Evolutionary conservation across 352 stramenopile species (phyloP).

Genomic region (Globisporangium mamillatum): DNA sequence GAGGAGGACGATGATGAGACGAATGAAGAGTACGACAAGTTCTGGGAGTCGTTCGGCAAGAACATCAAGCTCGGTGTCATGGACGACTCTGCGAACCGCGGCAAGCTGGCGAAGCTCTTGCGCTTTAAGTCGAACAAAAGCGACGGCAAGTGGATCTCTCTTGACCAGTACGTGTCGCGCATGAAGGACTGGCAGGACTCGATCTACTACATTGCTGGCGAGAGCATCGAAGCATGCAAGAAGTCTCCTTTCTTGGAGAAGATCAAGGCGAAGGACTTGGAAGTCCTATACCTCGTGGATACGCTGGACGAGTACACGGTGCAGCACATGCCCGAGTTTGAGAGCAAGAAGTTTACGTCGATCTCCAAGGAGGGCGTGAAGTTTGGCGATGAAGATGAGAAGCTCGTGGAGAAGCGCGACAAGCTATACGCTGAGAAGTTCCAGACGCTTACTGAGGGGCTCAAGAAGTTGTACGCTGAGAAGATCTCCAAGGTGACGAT

Average conservation of each 20-base stretch:
- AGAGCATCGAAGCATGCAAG: conserved; percentile 90
- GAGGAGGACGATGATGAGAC: conserved; percentile 60
- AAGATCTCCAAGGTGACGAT: conserved; percentile 96
- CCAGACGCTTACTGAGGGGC: conserved; percentile 92
- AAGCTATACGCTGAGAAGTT: conserved; percentile 98
- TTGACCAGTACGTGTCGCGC: conserved; percentile 96
- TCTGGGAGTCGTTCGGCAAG: conserved; percentile 98
- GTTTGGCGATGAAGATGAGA: conserved; percentile 98
- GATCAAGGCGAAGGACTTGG: conserved; percentile 95
- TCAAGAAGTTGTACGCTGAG: conserved; percentile 95
- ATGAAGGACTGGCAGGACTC: conserved; percentile 99
- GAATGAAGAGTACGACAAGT: conserved; percentile 94
- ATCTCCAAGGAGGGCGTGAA: conserved; percentile 99
- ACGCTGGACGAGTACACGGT: conserved; percentile 98
- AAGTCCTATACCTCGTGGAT: conserved; percentile 99
- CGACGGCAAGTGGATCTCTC: conserved; percentile 89
- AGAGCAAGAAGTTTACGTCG: conserved; percentile 95
- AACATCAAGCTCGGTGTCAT: conserved; percentile 99
- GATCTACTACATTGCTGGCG: conserved; percentile 98
- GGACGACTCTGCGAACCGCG: conserved; percentile 94
- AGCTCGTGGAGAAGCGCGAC: conserved; percentile 91
- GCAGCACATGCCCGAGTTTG: conserved; percentile 92
- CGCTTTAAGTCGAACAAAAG: conserved; percentile 96
- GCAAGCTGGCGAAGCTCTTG: conserved; percentile 96
- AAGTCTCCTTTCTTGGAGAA: conserved; percentile 97